Conservation (phyloP, 2,329 filamentous ascomycete species). For the Apiospora pterosperma region DNA sequence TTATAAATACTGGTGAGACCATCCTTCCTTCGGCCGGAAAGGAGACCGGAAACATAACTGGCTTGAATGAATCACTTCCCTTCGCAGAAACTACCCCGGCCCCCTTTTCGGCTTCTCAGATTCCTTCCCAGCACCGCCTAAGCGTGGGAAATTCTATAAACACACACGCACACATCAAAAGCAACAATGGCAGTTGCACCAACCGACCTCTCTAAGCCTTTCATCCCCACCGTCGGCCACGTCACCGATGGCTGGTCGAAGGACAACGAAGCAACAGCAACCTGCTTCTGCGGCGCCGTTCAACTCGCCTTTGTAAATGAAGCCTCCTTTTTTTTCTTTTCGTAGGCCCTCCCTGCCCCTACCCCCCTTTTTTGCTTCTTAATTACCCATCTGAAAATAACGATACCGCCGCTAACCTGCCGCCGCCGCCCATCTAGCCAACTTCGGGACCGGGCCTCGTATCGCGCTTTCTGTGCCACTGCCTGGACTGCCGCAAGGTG, state of each 20-base stretch:
- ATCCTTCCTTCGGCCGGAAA: neutral
- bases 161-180: neutral
- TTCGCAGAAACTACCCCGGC: neutral
- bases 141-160: neutral
- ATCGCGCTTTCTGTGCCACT: constrained; percentile 56
- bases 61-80: neutral
- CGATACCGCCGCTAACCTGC: neutral
- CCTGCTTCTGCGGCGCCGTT: constrained; percentile 55
- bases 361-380: neutral
- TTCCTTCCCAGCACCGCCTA: neutral
- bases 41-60: neutral
- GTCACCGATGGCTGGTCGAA: constrained; percentile 41
- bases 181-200: neutral
- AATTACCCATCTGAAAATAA: neutral
- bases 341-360: neutral
- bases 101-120: neutral
- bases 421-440: constrained; percentile 30
- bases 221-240: constrained; percentile 34
- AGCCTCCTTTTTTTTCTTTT: neutral
- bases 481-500: constrained; percentile 59
- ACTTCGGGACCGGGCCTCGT: constrained; percentile 41
- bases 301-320: constrained; percentile 49
- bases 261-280: constrained; percentile 48
- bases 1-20: neutral
- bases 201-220: neutral